A percentile compares a stretch with the other conserved stretches of the same genome.
Conservation (phyloP, 2,329 filamentous ascomycete species). For the Cladosporium halotolerans region DNA sequence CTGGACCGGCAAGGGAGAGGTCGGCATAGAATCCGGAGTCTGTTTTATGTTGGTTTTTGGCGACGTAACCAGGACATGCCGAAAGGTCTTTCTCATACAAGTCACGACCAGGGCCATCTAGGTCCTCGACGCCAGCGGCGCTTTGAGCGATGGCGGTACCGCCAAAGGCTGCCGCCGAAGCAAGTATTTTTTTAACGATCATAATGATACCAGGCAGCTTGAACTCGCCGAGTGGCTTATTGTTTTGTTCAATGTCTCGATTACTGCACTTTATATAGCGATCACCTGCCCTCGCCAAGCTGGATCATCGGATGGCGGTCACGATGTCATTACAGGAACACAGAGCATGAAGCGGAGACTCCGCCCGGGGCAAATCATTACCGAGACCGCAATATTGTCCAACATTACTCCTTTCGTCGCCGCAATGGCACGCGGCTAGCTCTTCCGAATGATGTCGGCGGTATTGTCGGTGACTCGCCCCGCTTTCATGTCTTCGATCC, state of each 20-base stretch:
- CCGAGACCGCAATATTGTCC: not conserved
- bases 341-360: not conserved
- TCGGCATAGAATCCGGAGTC: conserved; percentile 57
- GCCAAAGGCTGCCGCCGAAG: conserved; percentile 6
- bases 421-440: not conserved
- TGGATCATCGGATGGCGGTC: conserved; percentile 5
- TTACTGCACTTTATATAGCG: conserved; percentile 2
- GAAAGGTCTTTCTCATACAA: conserved; percentile 13
- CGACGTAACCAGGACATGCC: conserved; percentile 59
- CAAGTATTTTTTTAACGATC: conserved; percentile 7
- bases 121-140: conserved; percentile 9
- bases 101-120: conserved; percentile 10
- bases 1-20: conserved; percentile 57
- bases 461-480: conserved; percentile 1
- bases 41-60: conserved; percentile 49
- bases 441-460: conserved; percentile 5
- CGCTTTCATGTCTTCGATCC: not conserved
- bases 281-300: conserved; percentile 1
- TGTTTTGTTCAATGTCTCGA: not conserved
- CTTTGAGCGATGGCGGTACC: conserved; percentile 6
- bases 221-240: not conserved
- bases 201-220: conserved; percentile 3
- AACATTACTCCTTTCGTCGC: conserved; percentile 4
- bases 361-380: not conserved
- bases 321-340: not conserved